Evolutionary conservation across 208 protist species (phyloP).

Genomic region (Blechomonas ayalai): DNA sequence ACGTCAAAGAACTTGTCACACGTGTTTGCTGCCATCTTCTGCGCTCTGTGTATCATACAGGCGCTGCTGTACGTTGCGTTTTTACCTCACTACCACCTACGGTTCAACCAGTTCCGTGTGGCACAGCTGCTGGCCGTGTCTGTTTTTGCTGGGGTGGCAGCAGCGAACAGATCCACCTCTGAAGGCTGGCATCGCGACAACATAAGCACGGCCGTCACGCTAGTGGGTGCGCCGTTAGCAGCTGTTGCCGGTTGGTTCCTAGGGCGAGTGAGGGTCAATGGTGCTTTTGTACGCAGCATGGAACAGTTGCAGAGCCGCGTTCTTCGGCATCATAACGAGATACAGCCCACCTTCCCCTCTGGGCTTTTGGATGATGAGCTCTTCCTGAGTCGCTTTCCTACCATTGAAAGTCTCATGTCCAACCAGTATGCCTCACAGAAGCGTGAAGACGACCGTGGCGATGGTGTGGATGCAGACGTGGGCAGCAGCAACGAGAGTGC

Average conservation of each 20-base stretch:
- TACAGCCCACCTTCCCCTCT: neutral
- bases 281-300: neutral
- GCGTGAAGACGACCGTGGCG: neutral
- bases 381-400: conserved; percentile 8
- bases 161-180: neutral
- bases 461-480: no score
- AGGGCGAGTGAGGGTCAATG: conserved; percentile 1
- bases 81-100: conserved; percentile 9
- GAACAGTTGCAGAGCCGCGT: neutral
- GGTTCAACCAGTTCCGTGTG: conserved; percentile 6
- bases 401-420: conserved; percentile 2
- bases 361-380: conserved; percentile 5
- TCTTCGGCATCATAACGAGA: neutral
- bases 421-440: neutral
- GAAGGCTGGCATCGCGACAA: neutral
- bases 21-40: conserved; percentile 2
- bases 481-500: neutral
- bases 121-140: neutral
- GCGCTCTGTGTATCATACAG: neutral
- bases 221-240: neutral
- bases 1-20: neutral
- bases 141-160: conserved; percentile 1
- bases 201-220: conserved; percentile 5
- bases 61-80: conserved; percentile 1
- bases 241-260: conserved; percentile 5